Evolutionary conservation across 441 rosid genomes (phyloP).

Genomic region (Kokia cookei): DNA sequence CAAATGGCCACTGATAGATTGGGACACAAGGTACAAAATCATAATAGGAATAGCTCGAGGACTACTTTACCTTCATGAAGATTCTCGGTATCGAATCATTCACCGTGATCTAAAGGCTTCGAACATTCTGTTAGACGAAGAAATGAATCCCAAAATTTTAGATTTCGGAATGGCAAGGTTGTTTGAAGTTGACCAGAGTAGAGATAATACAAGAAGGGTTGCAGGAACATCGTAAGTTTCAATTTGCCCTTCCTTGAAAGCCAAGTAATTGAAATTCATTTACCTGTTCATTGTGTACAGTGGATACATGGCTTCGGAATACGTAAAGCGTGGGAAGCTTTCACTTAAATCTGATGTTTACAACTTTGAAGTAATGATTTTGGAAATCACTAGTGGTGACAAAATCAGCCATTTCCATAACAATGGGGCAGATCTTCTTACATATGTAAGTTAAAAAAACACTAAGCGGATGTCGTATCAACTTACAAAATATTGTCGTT

Average conservation of each 20-base stretch:
- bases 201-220: background rate
- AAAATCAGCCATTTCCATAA: background rate
- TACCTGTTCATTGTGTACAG: background rate
- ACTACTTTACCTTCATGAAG: slow-evolving; percentile 23
- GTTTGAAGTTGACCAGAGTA: background rate
- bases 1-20: background rate
- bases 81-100: slow-evolving; percentile 13
- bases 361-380: slow-evolving; percentile 29
- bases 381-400: slow-evolving; percentile 25
- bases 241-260: too few relatives aligned
- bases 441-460: background rate
- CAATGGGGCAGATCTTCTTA: background rate
- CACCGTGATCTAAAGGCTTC: slow-evolving; percentile 18
- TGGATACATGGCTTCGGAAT: slow-evolving; percentile 31
- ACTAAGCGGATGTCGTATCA: too few relatives aligned
- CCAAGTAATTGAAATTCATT: too few relatives aligned
- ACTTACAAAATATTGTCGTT: too few relatives aligned
- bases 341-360: slow-evolving; percentile 24
- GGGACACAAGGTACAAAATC: slow-evolving; percentile 8
- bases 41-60: slow-evolving; percentile 1
- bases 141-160: slow-evolving; percentile 16
- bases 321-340: slow-evolving; percentile 19
- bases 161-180: slow-evolving; percentile 18
- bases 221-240: slow-evolving; percentile 17
- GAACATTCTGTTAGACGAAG: slow-evolving; percentile 15